These are phyloP conservation scores for Saturnispora gosingensis DNA, from an alignment of 805 yeast species.

Conservation along the genomic window DNA sequence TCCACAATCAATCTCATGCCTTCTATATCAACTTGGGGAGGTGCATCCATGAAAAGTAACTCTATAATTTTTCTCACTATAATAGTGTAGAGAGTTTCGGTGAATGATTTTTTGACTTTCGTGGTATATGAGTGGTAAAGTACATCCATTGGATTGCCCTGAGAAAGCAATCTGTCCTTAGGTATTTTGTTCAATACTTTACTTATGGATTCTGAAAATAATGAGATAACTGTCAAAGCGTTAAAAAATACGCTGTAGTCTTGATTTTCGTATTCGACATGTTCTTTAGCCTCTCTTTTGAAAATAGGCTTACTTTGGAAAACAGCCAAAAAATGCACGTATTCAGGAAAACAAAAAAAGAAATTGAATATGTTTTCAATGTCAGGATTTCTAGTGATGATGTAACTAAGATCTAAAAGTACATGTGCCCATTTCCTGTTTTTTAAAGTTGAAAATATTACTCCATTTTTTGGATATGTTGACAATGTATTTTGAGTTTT, in stretches of 20 bases:
- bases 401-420: slow-evolving; percentile 69
- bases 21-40: slow-evolving; percentile 4
- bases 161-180: slow-evolving; percentile 8
- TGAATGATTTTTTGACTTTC: slow-evolving; percentile 13
- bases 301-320: slow-evolving; percentile 75
- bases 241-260: slow-evolving; percentile 71
- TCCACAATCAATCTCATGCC: slow-evolving; percentile 11
- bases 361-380: slow-evolving; percentile 27
- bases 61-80: slow-evolving; percentile 12
- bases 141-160: slow-evolving; percentile 13
- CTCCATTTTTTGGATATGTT: slow-evolving; percentile 33
- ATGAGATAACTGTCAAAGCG: slow-evolving; percentile 56
- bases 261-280: slow-evolving; percentile 84
- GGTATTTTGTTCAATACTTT: slow-evolving; percentile 30
- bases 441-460: slow-evolving; percentile 37
- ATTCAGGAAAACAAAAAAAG: slow-evolving; percentile 33
- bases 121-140: slow-evolving; percentile 14
- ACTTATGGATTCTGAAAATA: slow-evolving; percentile 47
- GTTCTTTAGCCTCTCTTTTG: slow-evolving; percentile 65
- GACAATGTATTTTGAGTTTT: slow-evolving; percentile 21
- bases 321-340: slow-evolving; percentile 54
- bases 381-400: slow-evolving; percentile 59
- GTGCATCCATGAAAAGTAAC: slow-evolving; percentile 12
- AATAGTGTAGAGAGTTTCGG: slow-evolving; percentile 13
- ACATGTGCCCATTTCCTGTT: slow-evolving; percentile 72